Base-by-base conservation (phyloP, 331 rosid species). In the Acacia concinna region DNA sequence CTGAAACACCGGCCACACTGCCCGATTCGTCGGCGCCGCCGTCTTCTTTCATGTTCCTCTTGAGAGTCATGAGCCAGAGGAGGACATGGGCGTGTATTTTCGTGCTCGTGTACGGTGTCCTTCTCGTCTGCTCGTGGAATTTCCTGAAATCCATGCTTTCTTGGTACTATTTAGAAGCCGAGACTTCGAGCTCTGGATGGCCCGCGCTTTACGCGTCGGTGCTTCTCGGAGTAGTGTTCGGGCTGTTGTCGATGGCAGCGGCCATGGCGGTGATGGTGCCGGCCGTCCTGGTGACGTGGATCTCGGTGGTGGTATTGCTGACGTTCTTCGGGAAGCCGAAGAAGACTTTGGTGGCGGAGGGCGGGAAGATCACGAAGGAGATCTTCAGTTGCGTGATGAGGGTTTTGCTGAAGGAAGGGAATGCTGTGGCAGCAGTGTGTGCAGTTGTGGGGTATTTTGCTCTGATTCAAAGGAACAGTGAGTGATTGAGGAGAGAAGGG, bases 171-270 rank as follows among this genome's bases (percentile, higher is more conserved):
- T 65, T 79, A 8, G 90, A 93, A 67, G 59, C 82, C 13, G 80
- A 81, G 17, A 77, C 87, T 8, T 82, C 93, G 3, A 56, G 90
- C 1, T 88, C 78, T 13, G 89, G 91, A 6, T 94, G 97, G 98
- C 97, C 97, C 0, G 96, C 97, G 44, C 71, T 95, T 35, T 95
- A 95, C n/a, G 93, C 96, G 2, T 95, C 97, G 1, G 92, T 95
- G 81, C 87, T 92, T 81, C 93, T 92, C 12, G 98, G 98, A 23
- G 88, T 75, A 0, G 93, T 88, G 13, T 94, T 92, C 52, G 97
- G 98, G 80, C 0, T 86, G 17, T 84, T 94, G 6, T 92, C 97
- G 0, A 94, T 94, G 98, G 84, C 86, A 68, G 97, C 97, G 8
- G 98, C 97, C 5, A 79, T 92, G 75, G 89, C 88, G 2, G 97